Evolutionary conservation across 176 grass and related monocot genomes (phyloP).

Genomic region (Melocanna baccifera): DNA sequence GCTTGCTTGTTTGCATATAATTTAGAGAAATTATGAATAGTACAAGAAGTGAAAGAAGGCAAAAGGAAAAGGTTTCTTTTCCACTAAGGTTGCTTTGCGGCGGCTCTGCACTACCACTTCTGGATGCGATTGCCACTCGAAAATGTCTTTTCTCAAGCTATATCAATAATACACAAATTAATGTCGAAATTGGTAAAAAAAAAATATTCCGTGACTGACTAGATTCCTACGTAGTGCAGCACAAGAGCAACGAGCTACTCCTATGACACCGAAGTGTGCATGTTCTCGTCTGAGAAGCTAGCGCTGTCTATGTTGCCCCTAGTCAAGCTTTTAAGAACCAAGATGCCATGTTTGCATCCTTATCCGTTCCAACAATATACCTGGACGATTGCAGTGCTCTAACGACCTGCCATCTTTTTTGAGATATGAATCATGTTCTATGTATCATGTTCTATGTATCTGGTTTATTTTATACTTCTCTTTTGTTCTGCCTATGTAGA

Average conservation of each 20-base stretch:
- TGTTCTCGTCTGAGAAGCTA: background rate
- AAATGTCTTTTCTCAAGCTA: background rate
- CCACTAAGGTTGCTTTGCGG: background rate
- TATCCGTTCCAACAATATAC: constrained; percentile 12
- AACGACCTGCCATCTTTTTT: background rate
- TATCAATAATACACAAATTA: background rate
- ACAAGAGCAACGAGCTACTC: background rate
- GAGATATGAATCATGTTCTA: background rate
- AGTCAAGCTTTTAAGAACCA: background rate
- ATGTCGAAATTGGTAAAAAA: background rate
- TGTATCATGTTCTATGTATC: background rate
- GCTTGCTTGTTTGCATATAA: too few relatives aligned
- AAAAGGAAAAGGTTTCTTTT: background rate
- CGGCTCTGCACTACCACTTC: background rate
- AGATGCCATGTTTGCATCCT: constrained; percentile 1
- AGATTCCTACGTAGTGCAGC: background rate
- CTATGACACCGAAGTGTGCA: background rate
- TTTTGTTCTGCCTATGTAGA: background rate
- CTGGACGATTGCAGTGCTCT: background rate
- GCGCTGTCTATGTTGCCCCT: background rate
- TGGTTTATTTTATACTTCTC: background rate
- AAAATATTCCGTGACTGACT: background rate
- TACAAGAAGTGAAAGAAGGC: too few relatives aligned
- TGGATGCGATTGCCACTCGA: background rate
- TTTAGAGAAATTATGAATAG: too few relatives aligned